Evolutionary conservation across 2,329 filamentous ascomycete genomes (phyloP).

Genomic region (Xylaria sp.): DNA sequence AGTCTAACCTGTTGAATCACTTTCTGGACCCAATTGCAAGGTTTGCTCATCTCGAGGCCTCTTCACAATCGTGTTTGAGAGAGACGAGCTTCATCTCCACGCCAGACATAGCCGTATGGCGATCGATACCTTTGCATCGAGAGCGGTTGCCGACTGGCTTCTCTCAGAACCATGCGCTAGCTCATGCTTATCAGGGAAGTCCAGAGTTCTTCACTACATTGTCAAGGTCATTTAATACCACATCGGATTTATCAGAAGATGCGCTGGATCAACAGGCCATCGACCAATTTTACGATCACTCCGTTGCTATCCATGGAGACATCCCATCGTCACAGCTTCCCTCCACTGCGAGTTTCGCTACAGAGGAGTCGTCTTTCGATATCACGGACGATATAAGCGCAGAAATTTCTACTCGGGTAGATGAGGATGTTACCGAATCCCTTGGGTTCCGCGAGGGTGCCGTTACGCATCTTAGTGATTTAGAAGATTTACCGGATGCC

Average conservation of each 20-base stretch:
- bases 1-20: slow-evolving; percentile 57
- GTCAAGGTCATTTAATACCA: slow-evolving; percentile 51
- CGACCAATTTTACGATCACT: slow-evolving; percentile 81
- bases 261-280: slow-evolving; percentile 55
- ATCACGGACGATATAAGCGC: slow-evolving; percentile 48
- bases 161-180: slow-evolving; percentile 60
- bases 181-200: slow-evolving; percentile 47
- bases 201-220: slow-evolving; percentile 62
- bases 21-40: slow-evolving; percentile 56
- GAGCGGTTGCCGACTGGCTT: slow-evolving; percentile 62
- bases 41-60: slow-evolving; percentile 36
- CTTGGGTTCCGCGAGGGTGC: slow-evolving; percentile 43
- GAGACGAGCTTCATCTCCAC: slow-evolving; percentile 38
- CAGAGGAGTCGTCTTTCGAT: slow-evolving; percentile 53
- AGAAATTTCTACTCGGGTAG: slow-evolving; percentile 49
- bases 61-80: slow-evolving; percentile 24
- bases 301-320: slow-evolving; percentile 75
- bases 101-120: slow-evolving; percentile 59
- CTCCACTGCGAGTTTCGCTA: slow-evolving; percentile 44
- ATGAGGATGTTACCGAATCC: slow-evolving; percentile 36
- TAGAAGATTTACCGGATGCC: slow-evolving; percentile 77
- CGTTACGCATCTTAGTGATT: slow-evolving; percentile 65
- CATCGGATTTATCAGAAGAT: slow-evolving; percentile 45
- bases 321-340: slow-evolving; percentile 70
- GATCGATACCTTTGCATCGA: slow-evolving; percentile 62